Conservation (phyloP, 1,284 basidiomycete species). For the Melampsora larici-populina region DNA sequence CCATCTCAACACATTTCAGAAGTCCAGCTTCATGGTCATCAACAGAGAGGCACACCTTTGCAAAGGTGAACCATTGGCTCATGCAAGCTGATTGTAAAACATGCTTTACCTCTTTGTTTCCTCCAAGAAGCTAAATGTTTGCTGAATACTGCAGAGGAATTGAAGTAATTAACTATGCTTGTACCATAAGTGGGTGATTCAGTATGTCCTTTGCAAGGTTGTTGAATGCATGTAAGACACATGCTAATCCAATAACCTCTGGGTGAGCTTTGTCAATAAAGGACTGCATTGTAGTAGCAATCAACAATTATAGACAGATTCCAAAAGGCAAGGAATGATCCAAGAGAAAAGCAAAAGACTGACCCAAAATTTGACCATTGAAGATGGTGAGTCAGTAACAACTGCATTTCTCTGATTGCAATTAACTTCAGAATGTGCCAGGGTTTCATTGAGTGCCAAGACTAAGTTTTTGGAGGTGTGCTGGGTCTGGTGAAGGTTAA, state of each 20-base stretch:
- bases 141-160: constrained; percentile 4
- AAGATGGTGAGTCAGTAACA: too few relatives aligned
- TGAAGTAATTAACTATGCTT: constrained; percentile 31
- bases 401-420: too few relatives aligned
- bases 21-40: constrained; percentile 7
- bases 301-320: too few relatives aligned
- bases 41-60: constrained; percentile 9
- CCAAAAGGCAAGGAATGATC: too few relatives aligned
- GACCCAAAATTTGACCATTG: too few relatives aligned
- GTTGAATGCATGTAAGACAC: constrained; percentile 19
- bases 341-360: too few relatives aligned
- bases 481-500: too few relatives aligned
- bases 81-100: neutral
- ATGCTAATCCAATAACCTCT: neutral
- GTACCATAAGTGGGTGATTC: constrained; percentile 6
- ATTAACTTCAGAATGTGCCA: too few relatives aligned
- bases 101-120: constrained; percentile 14
- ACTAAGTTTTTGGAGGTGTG: too few relatives aligned
- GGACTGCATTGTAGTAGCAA: too few relatives aligned
- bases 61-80: constrained; percentile 10
- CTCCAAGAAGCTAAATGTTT: constrained; percentile 11
- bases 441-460: too few relatives aligned
- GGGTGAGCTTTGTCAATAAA: constrained; percentile 10
- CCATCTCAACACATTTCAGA: constrained; percentile 1
- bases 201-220: constrained; percentile 11